Evolutionary conservation across 306 rosid genomes (phyloP).

Genomic region (Cucurbita argyrosperma): DNA sequence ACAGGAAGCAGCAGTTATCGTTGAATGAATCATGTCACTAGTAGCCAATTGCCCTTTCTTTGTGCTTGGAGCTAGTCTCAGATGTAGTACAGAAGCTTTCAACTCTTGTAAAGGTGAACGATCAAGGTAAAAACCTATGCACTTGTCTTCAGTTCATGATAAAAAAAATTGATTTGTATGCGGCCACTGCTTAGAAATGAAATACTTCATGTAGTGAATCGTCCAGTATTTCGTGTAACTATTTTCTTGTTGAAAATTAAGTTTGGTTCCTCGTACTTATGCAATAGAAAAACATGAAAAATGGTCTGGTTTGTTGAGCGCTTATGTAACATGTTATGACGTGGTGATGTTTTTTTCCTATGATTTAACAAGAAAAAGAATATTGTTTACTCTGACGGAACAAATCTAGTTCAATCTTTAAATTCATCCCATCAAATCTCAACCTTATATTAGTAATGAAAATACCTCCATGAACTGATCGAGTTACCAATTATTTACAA

Average conservation of each 20-base stretch:
- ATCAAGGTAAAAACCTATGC: neutral
- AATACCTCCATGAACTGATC: too few species aligned
- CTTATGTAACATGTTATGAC: neutral
- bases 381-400: too few species aligned
- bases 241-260: too few species aligned
- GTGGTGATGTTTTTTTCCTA: neutral
- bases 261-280: neutral
- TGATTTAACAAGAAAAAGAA: too few species aligned
- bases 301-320: neutral
- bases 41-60: neutral
- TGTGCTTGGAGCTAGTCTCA: neutral
- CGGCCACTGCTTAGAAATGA: neutral
- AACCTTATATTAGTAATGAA: too few species aligned
- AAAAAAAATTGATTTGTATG: neutral
- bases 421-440: too few species aligned
- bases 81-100: neutral
- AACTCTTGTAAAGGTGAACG: neutral
- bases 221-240: neutral
- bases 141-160: neutral
- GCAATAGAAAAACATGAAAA: neutral
- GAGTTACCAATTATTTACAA: too few species aligned
- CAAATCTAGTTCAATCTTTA: too few species aligned
- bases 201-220: neutral
- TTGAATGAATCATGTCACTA: neutral
- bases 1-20: neutral